Conservation (phyloP, 176 grass and related monocot genomes). For the barley (Hordeum vulgare) region DNA sequence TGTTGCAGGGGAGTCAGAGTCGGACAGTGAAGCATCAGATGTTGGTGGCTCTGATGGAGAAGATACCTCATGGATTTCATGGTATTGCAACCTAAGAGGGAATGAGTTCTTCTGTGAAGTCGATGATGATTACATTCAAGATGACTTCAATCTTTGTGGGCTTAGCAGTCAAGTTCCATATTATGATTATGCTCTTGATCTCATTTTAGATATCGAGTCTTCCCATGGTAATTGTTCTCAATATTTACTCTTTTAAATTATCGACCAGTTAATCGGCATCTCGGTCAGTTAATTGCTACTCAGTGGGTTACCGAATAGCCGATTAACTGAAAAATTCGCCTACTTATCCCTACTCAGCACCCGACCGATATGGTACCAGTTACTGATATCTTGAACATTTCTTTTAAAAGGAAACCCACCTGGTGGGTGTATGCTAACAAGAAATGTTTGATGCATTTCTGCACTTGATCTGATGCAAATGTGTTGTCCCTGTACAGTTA, state of each 20-base stretch:
- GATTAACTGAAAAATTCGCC: no score
- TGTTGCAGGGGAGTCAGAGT: constrained; percentile 61
- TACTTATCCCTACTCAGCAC: no score
- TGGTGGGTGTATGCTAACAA: neutral
- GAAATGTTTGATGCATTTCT: neutral
- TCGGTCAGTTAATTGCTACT: no score
- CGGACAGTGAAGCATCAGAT: constrained; percentile 84
- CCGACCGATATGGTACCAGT: no score
- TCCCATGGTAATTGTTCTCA: constrained; percentile 57
- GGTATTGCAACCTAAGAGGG: constrained; percentile 82
- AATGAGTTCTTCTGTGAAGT: constrained; percentile 94
- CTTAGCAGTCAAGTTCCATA: constrained; percentile 82
- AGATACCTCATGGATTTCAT: constrained; percentile 89
- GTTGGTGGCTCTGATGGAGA: constrained; percentile 78
- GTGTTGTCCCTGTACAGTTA: neutral
- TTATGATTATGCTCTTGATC: constrained; percentile 93
- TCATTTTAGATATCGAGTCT: constrained; percentile 80
- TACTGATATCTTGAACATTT: no score
- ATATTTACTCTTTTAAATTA: constrained; percentile 12
- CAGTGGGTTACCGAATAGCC: no score
- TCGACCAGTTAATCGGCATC: no score
- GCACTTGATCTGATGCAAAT: neutral
- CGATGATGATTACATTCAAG: constrained; percentile 88
- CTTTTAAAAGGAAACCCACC: neutral
- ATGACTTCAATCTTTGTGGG: constrained; percentile 96